Base-by-base conservation (phyloP, 192 early-diverging fungal genomes). In the Backusella circina region DNA sequence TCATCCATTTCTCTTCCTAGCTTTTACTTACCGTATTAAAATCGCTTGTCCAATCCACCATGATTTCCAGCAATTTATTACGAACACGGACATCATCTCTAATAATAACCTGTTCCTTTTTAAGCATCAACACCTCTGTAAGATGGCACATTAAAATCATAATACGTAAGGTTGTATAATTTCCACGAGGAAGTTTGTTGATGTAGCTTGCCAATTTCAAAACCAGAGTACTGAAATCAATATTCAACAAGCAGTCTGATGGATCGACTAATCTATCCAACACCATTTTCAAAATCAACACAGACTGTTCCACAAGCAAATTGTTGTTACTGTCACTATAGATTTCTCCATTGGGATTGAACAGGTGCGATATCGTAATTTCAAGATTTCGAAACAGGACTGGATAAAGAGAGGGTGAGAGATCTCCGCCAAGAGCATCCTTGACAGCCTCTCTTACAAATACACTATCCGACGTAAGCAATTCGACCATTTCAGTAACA, bases 91-190 rank as follows among this genome's bases (percentile, higher is more conserved):
- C 86, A 51, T 95, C 92, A 30, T 93, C 88, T 18, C 90, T 78
- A 36, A 95, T 75, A 64, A 83, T 86, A 21, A 94, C 80, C 32
- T 91, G 81, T 7, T 93, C 90, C 79, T 89, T 90, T 78, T 92
- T 95, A 13, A 71, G 71, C 77, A 93, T 85, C 38, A 94, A 79
- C 5, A 88, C 80, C 74, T 95, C 93, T 10, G 88, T 83, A 7
- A 93, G 83, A 37, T 91, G 89, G 73, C 92, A 93, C 80, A 95
- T 86, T 74, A 88, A 88, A 51, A 93, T 87, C 57, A 89, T 91
- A 35, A 93, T 92, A n/a, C 86, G 78, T 15, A 92, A 57, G 6
- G 86, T 82, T 4, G 79, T 86, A 1, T 72, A 79, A 10, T 84
- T 75, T 9, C 77, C 79, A 39, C 80, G 78, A 2, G 77, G 86